Evolutionary conservation across 345 rosid species (phyloP), one percentile per base, ranked within the genome.

Genomic region (Schrenkiella parvula): DNA sequence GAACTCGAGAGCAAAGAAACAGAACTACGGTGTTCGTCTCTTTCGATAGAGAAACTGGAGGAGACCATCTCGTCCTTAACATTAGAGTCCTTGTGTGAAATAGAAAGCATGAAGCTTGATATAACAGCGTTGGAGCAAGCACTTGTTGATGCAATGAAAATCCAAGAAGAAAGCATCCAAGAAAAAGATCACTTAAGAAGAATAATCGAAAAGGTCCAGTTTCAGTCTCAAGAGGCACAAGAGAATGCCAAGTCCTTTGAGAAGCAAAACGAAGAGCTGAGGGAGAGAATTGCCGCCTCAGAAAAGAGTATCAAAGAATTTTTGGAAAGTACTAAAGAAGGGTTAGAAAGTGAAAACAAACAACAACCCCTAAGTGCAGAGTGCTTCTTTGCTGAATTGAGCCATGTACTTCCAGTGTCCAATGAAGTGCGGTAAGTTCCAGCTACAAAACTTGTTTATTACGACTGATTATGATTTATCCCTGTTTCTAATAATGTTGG

Each of bases 41-140:
- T 72, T 58, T 75, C 74, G 43, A 64, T 82, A 34, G 86, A 85
- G 83, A 89, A 86, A 80, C 86, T 90, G 66, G 96, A 93, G 86
- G 88, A 87, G 75, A 81, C 88, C 7, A 72, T 86, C 53, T 81
- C 91, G 53, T 82, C 83, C 64, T 68, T 79, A 28, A 80, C 87
- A 21, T 76, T 89, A 32, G 89, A 88, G 73, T 87, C 89, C 1
- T 89, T 87, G 69, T 89, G 90, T 75, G 98, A 90, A 81, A 84
- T 86, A 73, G 96, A 87, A 80, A 88, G 92, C 71, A 79, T 90
- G 89, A 93, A 83, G 82, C 91, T 93, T 37, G 95, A 89, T 55
- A 72, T 84, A 62, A 79, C 73, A 75, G 66, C 86, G 48, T 65
- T 86, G 79, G 92, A 86, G 82, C 84, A 86, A 73, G 78, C 77